Evolutionary conservation across 129 eudicot genomes (phyloP), one percentile per base, ranked within the genome.

Genomic region (Tanacetum coccineum): DNA sequence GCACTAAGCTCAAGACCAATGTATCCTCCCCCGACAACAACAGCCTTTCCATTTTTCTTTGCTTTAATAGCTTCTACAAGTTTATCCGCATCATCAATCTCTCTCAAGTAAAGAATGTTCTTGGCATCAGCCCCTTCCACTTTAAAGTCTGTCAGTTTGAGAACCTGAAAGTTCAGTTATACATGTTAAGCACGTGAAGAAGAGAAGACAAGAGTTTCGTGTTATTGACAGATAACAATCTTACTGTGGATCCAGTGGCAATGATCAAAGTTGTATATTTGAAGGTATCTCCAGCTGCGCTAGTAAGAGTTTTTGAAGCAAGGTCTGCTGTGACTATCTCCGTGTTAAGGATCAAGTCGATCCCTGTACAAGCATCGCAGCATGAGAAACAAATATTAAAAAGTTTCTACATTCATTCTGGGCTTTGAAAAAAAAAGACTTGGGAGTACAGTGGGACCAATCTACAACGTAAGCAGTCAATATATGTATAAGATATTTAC

Each of bases 1-100:
- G 99, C 99, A 82, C 99, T 89, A 12, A 93, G 92, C 80, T 93
- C 99, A 60, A 93, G 93, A 78, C 99, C 99, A 47, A 93, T 93
- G 82, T 93, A 93, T 67, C 99, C 99, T 74, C 99, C 99, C 4
- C 99, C 99, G 56, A 93, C 99, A 77, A 93, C 67, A 18, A 93
- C 89, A 8, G 85, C 99, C 63, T 81, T 93, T 44, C 95, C 99
- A 73, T 82, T 80, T 76, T 86, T 93, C 96, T 93, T 93, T 44
- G 87, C 85, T 76, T 93, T 93, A 36, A 89, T 84, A 73, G 79
- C 83, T 77, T 93, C 95, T 5, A 89, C 92, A 73, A 93, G 92
- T 71, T 89, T 66, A 73, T 89, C 95, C 78, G 99, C 99, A 84
- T 89, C 96, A 68, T 87, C 95, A 57, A 93, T 79, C 71, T 93